phyloP scores from a whole-genome alignment of 305 asterid species.

The Withania somnifera region DNA sequence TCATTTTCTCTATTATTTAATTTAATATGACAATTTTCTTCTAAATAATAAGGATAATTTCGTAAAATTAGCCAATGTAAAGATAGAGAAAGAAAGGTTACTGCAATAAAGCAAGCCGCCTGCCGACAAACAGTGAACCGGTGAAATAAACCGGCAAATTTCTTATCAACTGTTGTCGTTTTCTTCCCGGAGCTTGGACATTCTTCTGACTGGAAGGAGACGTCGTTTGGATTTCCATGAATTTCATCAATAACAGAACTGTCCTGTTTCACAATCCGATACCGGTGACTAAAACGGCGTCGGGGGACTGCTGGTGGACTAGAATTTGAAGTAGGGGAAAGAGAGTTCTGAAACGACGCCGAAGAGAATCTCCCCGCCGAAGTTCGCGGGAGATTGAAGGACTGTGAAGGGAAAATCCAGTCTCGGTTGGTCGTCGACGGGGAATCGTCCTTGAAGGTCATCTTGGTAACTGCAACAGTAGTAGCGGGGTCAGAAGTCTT shows the following conservation, averaged over 20 bases:
- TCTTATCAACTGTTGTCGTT: slow-evolving; percentile 16
- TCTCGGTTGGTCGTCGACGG: slow-evolving; percentile 32
- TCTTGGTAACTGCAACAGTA: not conserved
- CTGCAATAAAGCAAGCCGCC: slow-evolving; percentile 36
- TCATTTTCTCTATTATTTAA: not conserved
- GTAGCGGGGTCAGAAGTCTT: not conserved
- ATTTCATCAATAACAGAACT: not conserved
- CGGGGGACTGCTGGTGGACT: not conserved
- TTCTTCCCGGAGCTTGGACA: slow-evolving; percentile 12
- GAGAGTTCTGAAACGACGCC: slow-evolving; percentile 7
- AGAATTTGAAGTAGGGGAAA: not conserved
- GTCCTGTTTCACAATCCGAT: slow-evolving; percentile 11
- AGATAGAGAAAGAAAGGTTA: slow-evolving; percentile 18
- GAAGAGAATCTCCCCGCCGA: slow-evolving; percentile 50
- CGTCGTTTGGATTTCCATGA: slow-evolving; percentile 12
- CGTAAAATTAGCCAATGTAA: not conserved
- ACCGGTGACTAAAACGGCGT: slow-evolving; percentile 15
- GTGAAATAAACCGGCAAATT: slow-evolving; percentile 19
- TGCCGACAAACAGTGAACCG: slow-evolving; percentile 36
- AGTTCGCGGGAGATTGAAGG: slow-evolving; percentile 29
- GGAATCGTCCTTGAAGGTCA: not conserved
- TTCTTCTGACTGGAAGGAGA: slow-evolving; percentile 15
- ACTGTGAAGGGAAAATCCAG: slow-evolving; percentile 69
- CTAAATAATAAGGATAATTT: not conserved
- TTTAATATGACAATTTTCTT: not conserved